Evolutionary conservation across 2,329 filamentous ascomycete species (phyloP).

Genomic region (Trichoderma gracile): DNA sequence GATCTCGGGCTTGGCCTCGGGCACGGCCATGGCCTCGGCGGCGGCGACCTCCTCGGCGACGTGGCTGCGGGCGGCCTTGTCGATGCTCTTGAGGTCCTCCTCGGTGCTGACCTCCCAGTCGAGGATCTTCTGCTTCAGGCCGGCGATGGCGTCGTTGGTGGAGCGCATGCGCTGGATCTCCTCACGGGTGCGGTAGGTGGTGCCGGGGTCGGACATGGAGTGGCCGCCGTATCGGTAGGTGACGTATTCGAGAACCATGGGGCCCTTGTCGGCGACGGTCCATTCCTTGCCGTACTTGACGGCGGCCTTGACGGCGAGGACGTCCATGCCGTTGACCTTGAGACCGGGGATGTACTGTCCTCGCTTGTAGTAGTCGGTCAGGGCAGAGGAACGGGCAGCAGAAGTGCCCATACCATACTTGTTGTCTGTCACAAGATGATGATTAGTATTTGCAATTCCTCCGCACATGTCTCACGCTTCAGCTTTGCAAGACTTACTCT

Average conservation of each 20-base stretch:
- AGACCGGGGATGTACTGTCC: conserved; percentile 99
- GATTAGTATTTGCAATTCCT: background rate
- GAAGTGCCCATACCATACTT: conserved; percentile 99
- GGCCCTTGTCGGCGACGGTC: conserved; percentile 79
- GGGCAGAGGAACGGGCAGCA: conserved; percentile 86
- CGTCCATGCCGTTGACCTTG: conserved; percentile 99
- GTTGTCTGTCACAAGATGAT: conserved; percentile 68
- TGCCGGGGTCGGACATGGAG: conserved; percentile 99
- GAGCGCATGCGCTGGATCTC: conserved; percentile 99
- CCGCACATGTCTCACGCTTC: too few species aligned
- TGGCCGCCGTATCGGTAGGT: conserved; percentile 99
- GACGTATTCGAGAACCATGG: conserved; percentile 96
- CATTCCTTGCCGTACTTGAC: conserved; percentile 92
- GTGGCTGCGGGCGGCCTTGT: conserved; percentile 85
- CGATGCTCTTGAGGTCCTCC: conserved; percentile 93
- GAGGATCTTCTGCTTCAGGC: conserved; percentile 95
- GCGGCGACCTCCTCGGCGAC: conserved; percentile 88
- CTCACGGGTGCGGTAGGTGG: conserved; percentile 98
- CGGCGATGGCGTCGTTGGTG: conserved; percentile 97
- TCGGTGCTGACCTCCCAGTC: conserved; percentile 91
- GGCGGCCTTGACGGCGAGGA: conserved; percentile 94
- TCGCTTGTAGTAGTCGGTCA: conserved; percentile 99
- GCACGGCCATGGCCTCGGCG: conserved; percentile 83
- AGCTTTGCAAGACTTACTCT: conserved; percentile 67
- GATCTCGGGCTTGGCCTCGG: conserved; percentile 77